phyloP scores from a whole-genome alignment of 2,329 filamentous ascomycete genomes.

The Neofusicoccum cordaticola region DNA sequence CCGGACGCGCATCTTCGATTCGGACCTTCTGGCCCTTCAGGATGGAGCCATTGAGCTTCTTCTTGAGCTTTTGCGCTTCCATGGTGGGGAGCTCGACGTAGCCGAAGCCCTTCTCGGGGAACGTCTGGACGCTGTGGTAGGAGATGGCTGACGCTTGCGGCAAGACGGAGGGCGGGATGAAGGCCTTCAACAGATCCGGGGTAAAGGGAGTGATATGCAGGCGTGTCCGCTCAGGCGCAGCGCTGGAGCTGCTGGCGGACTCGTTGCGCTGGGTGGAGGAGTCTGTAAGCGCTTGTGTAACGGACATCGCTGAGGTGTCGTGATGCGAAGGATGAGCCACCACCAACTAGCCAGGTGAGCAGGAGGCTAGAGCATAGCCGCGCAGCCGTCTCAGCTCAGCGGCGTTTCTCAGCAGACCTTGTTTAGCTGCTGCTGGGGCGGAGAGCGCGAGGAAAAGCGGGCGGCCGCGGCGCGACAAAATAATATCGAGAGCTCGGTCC shows the following conservation, averaged over 20 bases:
- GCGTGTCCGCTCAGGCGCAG: slow-evolving; percentile 32
- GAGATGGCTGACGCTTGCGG: slow-evolving; percentile 74
- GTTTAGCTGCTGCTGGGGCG: background rate
- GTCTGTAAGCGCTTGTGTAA: slow-evolving; percentile 19
- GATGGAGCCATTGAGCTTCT: slow-evolving; percentile 83
- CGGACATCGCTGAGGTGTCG: slow-evolving; percentile 12
- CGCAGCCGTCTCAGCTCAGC: slow-evolving; percentile 6
- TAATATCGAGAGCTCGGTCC: slow-evolving; percentile 5
- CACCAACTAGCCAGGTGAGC: background rate
- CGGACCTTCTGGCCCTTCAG: slow-evolving; percentile 82
- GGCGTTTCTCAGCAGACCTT: background rate
- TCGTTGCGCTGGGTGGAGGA: slow-evolving; percentile 5
- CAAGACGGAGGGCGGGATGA: slow-evolving; percentile 67
- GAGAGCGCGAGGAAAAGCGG: background rate
- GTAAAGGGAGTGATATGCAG: slow-evolving; percentile 89
- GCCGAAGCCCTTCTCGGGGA: slow-evolving; percentile 86
- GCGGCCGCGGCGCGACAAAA: background rate
- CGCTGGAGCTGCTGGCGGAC: background rate
- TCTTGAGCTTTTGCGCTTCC: slow-evolving; percentile 87
- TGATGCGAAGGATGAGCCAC: slow-evolving; percentile 1
- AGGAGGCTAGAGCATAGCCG: background rate
- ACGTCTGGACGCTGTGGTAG: slow-evolving; percentile 82
- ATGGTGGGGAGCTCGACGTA: slow-evolving; percentile 77
- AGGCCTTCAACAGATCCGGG: slow-evolving; percentile 66
- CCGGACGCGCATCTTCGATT: slow-evolving; percentile 74